phyloP scores from a whole-genome alignment of 768 basidiomycete genomes.

The Phaeolepiota aurea region DNA sequence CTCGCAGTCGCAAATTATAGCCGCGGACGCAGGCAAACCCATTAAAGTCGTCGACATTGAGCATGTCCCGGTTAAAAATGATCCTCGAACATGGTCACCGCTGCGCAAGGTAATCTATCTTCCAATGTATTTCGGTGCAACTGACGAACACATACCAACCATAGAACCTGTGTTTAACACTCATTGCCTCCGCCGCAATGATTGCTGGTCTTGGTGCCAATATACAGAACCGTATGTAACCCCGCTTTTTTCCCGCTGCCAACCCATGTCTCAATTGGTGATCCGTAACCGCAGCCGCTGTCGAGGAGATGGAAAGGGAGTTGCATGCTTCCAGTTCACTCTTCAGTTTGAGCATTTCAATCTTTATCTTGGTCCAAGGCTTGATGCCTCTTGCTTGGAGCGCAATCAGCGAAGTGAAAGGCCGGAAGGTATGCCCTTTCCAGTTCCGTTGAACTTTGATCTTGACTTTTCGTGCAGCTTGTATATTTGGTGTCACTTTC shows the following conservation, averaged over 20 bases:
- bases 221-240: constrained; percentile 54
- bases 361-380: constrained; percentile 74
- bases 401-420: constrained; percentile 65
- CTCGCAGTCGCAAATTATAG: neutral
- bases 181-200: constrained; percentile 45
- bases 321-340: constrained; percentile 52
- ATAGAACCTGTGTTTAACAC: constrained; percentile 34
- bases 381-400: constrained; percentile 60
- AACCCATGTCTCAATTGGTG: neutral
- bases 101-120: constrained; percentile 39
- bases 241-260: neutral
- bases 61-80: constrained; percentile 46
- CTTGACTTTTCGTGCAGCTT: constrained; percentile 16
- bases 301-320: constrained; percentile 47
- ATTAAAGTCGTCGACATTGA: constrained; percentile 33
- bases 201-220: constrained; percentile 50
- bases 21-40: neutral
- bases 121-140: no score
- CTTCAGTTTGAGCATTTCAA: constrained; percentile 59
- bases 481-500: constrained; percentile 47
- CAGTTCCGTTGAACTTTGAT: constrained; percentile 2
- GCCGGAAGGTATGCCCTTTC: constrained; percentile 45
- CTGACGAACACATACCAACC: neutral
- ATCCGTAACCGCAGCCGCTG: no score
- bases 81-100: constrained; percentile 53